These are phyloP conservation scores for Phylloporus scabripes DNA, from an alignment of 768 basidiomycete species.

Conservation along the genomic window DNA sequence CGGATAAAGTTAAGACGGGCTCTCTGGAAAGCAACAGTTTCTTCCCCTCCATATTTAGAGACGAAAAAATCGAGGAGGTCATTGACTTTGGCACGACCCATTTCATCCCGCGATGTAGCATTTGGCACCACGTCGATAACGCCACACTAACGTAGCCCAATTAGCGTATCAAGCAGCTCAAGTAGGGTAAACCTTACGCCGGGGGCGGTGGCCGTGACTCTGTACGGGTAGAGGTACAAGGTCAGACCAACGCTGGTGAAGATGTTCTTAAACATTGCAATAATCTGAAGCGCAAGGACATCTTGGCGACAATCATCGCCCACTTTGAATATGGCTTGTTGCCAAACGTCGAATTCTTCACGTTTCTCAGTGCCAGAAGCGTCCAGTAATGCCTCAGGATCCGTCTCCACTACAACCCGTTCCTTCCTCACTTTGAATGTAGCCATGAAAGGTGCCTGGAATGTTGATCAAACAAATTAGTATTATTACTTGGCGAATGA, in stretches of 20 bases:
- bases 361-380: constrained; percentile 52
- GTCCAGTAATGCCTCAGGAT: constrained; percentile 71
- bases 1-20: constrained; percentile 96
- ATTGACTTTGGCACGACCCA: constrained; percentile 98
- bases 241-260: constrained; percentile 85
- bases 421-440: constrained; percentile 98
- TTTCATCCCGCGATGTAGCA: constrained; percentile 96
- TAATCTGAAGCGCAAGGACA: constrained; percentile 92
- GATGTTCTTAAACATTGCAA: constrained; percentile 99
- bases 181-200: constrained; percentile 55
- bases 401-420: constrained; percentile 54
- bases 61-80: constrained; percentile 93
- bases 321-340: constrained; percentile 99
- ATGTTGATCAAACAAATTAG: constrained; percentile 1
- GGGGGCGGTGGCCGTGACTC: constrained; percentile 94
- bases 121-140: constrained; percentile 99
- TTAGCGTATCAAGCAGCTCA: neutral
- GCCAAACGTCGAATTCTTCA: constrained; percentile 85
- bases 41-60: constrained; percentile 86
- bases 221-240: constrained; percentile 90
- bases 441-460: constrained; percentile 99
- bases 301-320: constrained; percentile 99
- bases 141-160: constrained; percentile 67
- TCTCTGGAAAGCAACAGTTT: constrained; percentile 84
- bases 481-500: neutral